Evolutionary conservation across 2,329 filamentous ascomycete species (phyloP), one percentile per base, ranked within the genome.

Genomic region (Hymenoscyphus fraxineus): DNA sequence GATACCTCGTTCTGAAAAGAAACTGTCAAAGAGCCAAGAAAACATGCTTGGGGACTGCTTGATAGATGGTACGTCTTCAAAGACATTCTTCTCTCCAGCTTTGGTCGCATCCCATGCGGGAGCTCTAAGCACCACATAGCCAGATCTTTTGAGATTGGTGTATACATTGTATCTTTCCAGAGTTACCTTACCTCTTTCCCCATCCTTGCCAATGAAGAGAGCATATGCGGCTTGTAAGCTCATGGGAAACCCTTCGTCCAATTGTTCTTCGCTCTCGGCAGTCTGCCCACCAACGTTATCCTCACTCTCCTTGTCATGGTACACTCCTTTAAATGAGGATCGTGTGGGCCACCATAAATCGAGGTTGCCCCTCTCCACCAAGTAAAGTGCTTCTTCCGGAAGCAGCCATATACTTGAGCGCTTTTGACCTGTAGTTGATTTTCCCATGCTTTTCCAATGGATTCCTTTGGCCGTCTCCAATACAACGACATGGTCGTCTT

Each of bases 191-290:
- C 86, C 85, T 54, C 78, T 76, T 66, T 87, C 83, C 5, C 80
- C 83, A 58, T 91, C 88, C 31, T 85, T 80, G 1, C 92, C 92
- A 68, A 97, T 84, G 61, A 97, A 87, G 27, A 92, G 84, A 5
- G 93, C 86, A 79, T 98, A 98, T 0, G 93, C 93, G 6, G 91
- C 93, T 76, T 98, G 92, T 47, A 98, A 79, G 76, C 91, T 96
- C 81, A 99, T 88, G 0, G 94, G 93, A n/a, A 95, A 77, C 0
- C 89, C 90, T 3, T 83, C 78, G 6, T 87, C 84, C 9, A 55
- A 55, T 6, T 27, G 27, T 27, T 65, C 63, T 44, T 71, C 65
- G 13, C 86, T 84, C 47, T 82, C 80, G 31, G 80, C 68, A 5
- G 72, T 69, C 31, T 27, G 27, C 6, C 38, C 32, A 15, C 51